Evolutionary conservation across 2,329 filamentous ascomycete species (phyloP), one percentile per base, ranked within the genome.

Genomic region (Ophiostoma triangulosporum): DNA sequence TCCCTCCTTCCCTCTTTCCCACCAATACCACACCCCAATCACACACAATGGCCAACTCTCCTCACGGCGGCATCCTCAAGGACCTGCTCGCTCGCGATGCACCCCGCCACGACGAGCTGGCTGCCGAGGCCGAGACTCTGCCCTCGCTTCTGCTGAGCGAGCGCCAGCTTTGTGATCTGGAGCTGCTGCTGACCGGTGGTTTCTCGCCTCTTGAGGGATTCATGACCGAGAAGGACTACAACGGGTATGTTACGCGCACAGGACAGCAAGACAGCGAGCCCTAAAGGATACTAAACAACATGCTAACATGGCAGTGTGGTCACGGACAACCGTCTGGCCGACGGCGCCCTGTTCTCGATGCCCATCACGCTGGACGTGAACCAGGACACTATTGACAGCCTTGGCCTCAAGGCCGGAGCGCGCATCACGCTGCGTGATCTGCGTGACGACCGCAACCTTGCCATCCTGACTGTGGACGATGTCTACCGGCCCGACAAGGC

Each of bases 121-220:
- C 75, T 54, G 80, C 78, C 48, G 93, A 98, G 73, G 86, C 91
- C 40, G 90, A 95, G 76, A 84, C 67, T 31, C 82, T 97, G 46
- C 88, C 89, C 35, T 86, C 91, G 35, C 77, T 98, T 61, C 73
- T 85, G 56, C 82, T 98, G 61, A 86, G 80, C 51, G 93, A 98
- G 78, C 84, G 93, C 64, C 93, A 98, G 73, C 83, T 98, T 50
- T 98, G 93, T 73, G 93, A 98, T 77, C 78, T 98, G 61, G 93
- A 98, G 73, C 73, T 98, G 71, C 89, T 98, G 65, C 83, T 98
- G 70, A 97, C 89, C 70, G 93, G 93, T 68, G 93, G 93, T 60
- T 98, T 98, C 76, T 96, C 90, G 60, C 93, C 93, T 56, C 81
- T 98, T 38, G 91, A 98, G 81, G 93, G 90, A 5, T 98, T 98